Conservation (phyloP, 2,329 filamentous ascomycete genomes). For the Orbilia quercus region DNA sequence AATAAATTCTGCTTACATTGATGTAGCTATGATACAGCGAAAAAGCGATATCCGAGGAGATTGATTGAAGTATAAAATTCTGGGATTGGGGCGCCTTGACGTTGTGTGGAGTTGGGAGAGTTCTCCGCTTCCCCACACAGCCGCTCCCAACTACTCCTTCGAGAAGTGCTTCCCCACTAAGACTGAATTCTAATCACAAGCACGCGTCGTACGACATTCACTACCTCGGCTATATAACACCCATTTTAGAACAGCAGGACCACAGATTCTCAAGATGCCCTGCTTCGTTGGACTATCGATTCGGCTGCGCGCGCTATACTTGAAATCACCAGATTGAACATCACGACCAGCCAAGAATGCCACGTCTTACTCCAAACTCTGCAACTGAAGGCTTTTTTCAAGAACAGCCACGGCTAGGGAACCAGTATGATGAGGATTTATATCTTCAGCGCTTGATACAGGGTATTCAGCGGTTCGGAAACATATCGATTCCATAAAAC, state of each 20-base stretch:
- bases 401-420: constrained; percentile 67
- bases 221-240: constrained; percentile 48
- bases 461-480: constrained; percentile 62
- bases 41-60: too few species aligned
- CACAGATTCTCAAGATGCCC: constrained; percentile 33
- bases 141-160: too few species aligned
- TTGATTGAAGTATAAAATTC: not conserved
- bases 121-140: not conserved
- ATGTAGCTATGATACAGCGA: too few species aligned
- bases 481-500: not conserved
- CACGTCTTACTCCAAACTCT: constrained; percentile 61
- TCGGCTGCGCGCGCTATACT: not conserved
- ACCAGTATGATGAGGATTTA: constrained; percentile 70
- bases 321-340: constrained; percentile 2
- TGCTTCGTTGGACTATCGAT: constrained; percentile 18
- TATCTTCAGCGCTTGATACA: constrained; percentile 68
- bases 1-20: too few species aligned
- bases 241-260: not conserved
- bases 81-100: not conserved
- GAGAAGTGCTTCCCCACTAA: constrained; percentile 43
- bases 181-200: constrained; percentile 33
- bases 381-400: constrained; percentile 70
- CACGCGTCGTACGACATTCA: constrained; percentile 26
- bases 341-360: constrained; percentile 24
- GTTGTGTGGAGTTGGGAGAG: not conserved